Conservation (phyloP, 257 asterid species). For the Nicotiana paniculata region DNA sequence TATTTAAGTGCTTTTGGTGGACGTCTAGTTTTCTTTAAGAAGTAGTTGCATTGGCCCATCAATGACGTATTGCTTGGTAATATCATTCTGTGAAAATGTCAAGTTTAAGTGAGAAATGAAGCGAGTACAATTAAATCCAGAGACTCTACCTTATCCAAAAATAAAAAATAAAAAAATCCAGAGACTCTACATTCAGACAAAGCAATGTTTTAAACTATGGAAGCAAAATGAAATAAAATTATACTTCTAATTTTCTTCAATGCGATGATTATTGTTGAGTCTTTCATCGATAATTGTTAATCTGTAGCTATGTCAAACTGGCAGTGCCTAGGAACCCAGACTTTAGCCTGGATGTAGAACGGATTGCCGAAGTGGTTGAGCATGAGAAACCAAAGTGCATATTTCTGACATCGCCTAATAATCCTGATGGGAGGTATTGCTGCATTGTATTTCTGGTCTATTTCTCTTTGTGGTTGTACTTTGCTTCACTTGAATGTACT, state of each 20-base stretch:
- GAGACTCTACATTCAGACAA: not conserved
- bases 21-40: not conserved
- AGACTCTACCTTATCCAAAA: not conserved
- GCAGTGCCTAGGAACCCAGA: constrained; percentile 80
- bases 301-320: constrained; percentile 8
- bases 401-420: constrained; percentile 92
- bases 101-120: not conserved
- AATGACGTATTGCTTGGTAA: not conserved
- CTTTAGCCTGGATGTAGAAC: constrained; percentile 78
- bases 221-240: not conserved
- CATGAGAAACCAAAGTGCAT: constrained; percentile 88
- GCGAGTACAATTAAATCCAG: not conserved
- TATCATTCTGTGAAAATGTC: not conserved
- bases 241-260: not conserved
- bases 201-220: not conserved
- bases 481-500: not conserved
- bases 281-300: not conserved
- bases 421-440: constrained; percentile 95
- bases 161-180: not conserved
- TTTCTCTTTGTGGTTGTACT: not conserved
- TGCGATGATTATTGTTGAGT: not conserved
- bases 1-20: not conserved
- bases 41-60: not conserved
- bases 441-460: constrained; percentile 2
- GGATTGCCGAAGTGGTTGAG: constrained; percentile 62